phyloP scores from a whole-genome alignment of 176 grass and related monocot genomes.

The Elymus sibiricus region DNA sequence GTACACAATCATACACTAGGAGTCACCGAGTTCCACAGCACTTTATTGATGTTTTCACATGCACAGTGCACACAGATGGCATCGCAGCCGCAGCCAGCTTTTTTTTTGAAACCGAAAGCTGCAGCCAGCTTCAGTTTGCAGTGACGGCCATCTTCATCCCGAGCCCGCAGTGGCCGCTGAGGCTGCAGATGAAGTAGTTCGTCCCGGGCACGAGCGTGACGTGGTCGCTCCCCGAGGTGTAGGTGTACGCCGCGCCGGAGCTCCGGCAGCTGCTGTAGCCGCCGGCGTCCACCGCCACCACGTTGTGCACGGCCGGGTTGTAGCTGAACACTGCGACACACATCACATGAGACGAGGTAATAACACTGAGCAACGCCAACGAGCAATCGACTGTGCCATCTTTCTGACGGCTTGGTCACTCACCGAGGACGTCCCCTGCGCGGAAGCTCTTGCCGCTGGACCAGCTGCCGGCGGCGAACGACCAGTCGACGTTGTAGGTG shows the following conservation, averaged over 20 bases:
- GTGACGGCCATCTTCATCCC: constrained; percentile 78
- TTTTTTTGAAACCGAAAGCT: not conserved
- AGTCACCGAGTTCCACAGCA: not conserved
- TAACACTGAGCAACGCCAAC: not conserved
- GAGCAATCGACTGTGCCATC: not conserved
- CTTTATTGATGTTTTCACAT: not conserved
- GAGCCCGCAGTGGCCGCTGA: constrained; percentile 51
- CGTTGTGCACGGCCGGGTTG: constrained; percentile 53
- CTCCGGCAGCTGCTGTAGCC: constrained; percentile 54
- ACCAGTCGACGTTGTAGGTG: constrained; percentile 70
- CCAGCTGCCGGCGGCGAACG: constrained; percentile 44
- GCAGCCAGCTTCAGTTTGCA: constrained; percentile 20
- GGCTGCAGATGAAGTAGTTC: constrained; percentile 83
- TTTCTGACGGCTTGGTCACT: not conserved
- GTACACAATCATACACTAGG: not conserved
- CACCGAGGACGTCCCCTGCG: constrained; percentile 63
- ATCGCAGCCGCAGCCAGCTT: not conserved
- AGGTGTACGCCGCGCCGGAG: constrained; percentile 18
- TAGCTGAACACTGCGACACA: constrained; percentile 68
- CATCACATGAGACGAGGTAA: not conserved
- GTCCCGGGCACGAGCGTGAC: constrained; percentile 46
- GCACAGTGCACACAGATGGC: not conserved
- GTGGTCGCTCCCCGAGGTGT: constrained; percentile 56
- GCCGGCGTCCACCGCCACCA: constrained; percentile 57
- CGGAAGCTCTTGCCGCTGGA: constrained; percentile 51